Conservation (phyloP, 768 basidiomycete species). For the Boletus eberwhitei region DNA sequence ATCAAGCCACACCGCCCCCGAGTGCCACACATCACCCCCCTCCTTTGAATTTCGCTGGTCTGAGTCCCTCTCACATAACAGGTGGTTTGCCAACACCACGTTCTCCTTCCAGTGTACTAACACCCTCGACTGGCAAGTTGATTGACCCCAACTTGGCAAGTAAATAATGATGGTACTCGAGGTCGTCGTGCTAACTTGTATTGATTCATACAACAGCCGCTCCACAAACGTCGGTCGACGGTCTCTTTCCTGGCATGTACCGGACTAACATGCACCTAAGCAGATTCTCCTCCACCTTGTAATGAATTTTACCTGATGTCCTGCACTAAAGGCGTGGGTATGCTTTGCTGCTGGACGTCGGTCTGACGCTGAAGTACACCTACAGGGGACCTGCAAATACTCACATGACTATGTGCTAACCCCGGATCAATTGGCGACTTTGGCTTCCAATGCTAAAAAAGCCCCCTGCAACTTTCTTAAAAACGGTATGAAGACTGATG, state of each 20-base stretch:
- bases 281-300: slow-evolving; percentile 82
- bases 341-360: background rate
- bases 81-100: slow-evolving; percentile 67
- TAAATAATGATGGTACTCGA: background rate
- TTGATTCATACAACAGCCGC: slow-evolving; percentile 43
- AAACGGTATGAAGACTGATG: slow-evolving; percentile 46
- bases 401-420: slow-evolving; percentile 77
- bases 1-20: slow-evolving; percentile 21
- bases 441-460: slow-evolving; percentile 77
- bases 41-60: slow-evolving; percentile 43
- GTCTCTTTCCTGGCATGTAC: background rate
- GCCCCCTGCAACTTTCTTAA: slow-evolving; percentile 84
- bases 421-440: slow-evolving; percentile 64
- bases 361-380: slow-evolving; percentile 13
- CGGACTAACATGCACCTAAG: slow-evolving; percentile 5
- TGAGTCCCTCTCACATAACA: slow-evolving; percentile 43
- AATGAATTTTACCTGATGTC: slow-evolving; percentile 82
- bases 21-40: slow-evolving; percentile 38
- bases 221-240: slow-evolving; percentile 66
- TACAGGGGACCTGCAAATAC: slow-evolving; percentile 71
- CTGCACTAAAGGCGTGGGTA: slow-evolving; percentile 71
- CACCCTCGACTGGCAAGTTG: slow-evolving; percentile 29
- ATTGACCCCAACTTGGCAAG: slow-evolving; percentile 66
- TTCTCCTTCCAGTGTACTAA: slow-evolving; percentile 45
- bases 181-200: slow-evolving; percentile 6